phyloP scores from a whole-genome alignment of 495 filamentous ascomycete genomes.

The Peziza echinospora region DNA sequence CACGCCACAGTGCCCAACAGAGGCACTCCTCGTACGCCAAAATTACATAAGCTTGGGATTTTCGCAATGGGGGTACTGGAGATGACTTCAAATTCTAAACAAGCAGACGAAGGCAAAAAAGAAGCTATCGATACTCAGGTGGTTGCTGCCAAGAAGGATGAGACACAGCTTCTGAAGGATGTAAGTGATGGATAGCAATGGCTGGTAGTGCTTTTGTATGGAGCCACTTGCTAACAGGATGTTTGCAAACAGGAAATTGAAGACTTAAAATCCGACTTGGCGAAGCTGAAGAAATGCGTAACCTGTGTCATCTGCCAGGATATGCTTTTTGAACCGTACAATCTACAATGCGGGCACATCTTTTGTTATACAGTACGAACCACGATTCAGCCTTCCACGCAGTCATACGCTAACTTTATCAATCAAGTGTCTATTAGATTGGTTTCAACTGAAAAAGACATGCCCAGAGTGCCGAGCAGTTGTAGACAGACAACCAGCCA shows the following conservation, averaged over 20 bases:
- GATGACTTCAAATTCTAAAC: too few relatives aligned
- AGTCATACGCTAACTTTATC: not conserved
- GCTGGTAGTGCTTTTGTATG: not conserved
- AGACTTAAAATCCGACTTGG: constrained; percentile 22
- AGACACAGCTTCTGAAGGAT: not conserved
- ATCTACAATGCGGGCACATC: constrained; percentile 48
- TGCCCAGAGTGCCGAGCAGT: constrained; percentile 49
- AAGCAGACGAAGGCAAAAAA: not conserved
- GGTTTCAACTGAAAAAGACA: constrained; percentile 39
- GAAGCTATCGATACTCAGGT: not conserved
- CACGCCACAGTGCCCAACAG: too few relatives aligned
- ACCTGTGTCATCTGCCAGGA: constrained; percentile 50
- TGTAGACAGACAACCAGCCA: constrained; percentile 38
- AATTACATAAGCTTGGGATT: too few relatives aligned
- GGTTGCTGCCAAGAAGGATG: not conserved
- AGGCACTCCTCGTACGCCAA: too few relatives aligned
- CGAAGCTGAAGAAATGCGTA: constrained; percentile 20
- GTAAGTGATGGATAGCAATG: not conserved
- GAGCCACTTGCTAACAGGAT: constrained; percentile 4
- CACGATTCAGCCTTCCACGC: not conserved
- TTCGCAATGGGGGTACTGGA: too few relatives aligned
- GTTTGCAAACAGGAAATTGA: constrained; percentile 21
- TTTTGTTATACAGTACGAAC: constrained; percentile 46
- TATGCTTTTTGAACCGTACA: constrained; percentile 52
- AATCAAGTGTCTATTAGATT: constrained; percentile 38